phyloP scores from a whole-genome alignment of 148 eudicot genomes.

The Selenicereus undatus region DNA sequence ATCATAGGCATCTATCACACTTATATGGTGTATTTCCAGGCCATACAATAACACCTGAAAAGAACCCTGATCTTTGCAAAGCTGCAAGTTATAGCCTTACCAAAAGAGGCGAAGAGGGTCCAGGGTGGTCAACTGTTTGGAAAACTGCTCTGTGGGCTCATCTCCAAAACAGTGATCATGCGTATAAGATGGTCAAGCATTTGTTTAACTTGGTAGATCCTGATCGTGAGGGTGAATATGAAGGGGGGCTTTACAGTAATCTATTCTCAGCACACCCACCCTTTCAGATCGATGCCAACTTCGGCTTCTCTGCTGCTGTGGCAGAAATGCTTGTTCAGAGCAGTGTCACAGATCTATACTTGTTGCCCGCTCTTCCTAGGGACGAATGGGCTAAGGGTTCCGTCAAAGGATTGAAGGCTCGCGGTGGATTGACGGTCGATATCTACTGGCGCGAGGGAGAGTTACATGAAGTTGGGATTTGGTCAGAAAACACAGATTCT shows the following conservation, averaged over 20 bases:
- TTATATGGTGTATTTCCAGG: slow-evolving; percentile 83
- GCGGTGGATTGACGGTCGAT: slow-evolving; percentile 66
- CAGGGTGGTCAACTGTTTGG: slow-evolving; percentile 94
- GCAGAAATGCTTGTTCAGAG: slow-evolving; percentile 96
- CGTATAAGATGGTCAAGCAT: slow-evolving; percentile 81
- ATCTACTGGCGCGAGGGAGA: slow-evolving; percentile 79
- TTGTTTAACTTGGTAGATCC: slow-evolving; percentile 74
- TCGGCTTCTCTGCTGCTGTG: slow-evolving; percentile 79
- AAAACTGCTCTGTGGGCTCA: slow-evolving; percentile 85
- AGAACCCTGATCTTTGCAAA: slow-evolving; percentile 69
- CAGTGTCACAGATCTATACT: slow-evolving; percentile 59
- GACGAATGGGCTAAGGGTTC: slow-evolving; percentile 82
- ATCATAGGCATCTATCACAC: slow-evolving; percentile 85
- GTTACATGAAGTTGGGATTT: slow-evolving; percentile 61
- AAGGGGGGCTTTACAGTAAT: slow-evolving; percentile 88
- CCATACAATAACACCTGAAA: slow-evolving; percentile 60
- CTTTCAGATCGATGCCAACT: slow-evolving; percentile 89
- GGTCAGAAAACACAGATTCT: slow-evolving; percentile 38
- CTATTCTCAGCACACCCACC: slow-evolving; percentile 87
- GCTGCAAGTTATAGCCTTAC: slow-evolving; percentile 63
- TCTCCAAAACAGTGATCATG: slow-evolving; percentile 52
- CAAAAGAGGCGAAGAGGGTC: slow-evolving; percentile 85
- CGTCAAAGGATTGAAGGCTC: slow-evolving; percentile 79
- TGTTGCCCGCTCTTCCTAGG: slow-evolving; percentile 81
- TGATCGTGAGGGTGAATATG: slow-evolving; percentile 44